These are phyloP conservation scores for Lathyrus aphaca DNA, from an alignment of 306 rosid genomes.

Conservation along the genomic window DNA sequence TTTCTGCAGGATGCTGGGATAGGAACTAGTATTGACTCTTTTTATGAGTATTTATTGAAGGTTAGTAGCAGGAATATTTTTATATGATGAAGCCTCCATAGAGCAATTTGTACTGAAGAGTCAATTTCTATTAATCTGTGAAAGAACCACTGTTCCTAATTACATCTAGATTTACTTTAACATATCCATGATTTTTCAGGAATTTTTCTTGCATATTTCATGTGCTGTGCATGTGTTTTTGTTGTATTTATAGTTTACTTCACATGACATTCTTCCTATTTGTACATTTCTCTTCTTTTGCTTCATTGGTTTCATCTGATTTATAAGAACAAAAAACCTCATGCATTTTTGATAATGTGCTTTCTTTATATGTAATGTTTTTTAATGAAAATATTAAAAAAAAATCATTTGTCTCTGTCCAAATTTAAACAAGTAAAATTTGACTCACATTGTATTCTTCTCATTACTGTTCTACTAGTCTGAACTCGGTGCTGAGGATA, in stretches of 20 bases:
- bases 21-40: conserved; percentile 98
- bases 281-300: conserved; percentile 22
- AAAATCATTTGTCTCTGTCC: background rate
- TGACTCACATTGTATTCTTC: conserved; percentile 5
- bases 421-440: background rate
- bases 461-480: conserved; percentile 5
- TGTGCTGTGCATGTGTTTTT: conserved; percentile 7
- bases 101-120: conserved; percentile 18
- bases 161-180: conserved; percentile 17
- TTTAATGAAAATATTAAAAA: background rate
- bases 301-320: conserved; percentile 11
- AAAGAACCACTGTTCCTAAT: conserved; percentile 5
- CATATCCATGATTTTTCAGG: background rate
- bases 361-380: conserved; percentile 5
- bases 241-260: conserved; percentile 6
- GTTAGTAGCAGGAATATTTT: conserved; percentile 53
- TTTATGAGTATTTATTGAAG: conserved; percentile 93
- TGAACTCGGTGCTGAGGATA: conserved; percentile 15
- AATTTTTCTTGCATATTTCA: conserved; percentile 10
- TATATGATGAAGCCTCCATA: conserved; percentile 32
- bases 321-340: background rate
- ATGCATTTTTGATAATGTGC: background rate
- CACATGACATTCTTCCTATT: background rate
- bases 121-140: conserved; percentile 8
- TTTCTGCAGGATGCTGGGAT: conserved; percentile 93